A percentile compares a stretch with the other conserved stretches of the same genome.
Evolutionary conservation across 2,329 filamentous ascomycete species (phyloP).

Genomic region (Neonectria faginata): DNA sequence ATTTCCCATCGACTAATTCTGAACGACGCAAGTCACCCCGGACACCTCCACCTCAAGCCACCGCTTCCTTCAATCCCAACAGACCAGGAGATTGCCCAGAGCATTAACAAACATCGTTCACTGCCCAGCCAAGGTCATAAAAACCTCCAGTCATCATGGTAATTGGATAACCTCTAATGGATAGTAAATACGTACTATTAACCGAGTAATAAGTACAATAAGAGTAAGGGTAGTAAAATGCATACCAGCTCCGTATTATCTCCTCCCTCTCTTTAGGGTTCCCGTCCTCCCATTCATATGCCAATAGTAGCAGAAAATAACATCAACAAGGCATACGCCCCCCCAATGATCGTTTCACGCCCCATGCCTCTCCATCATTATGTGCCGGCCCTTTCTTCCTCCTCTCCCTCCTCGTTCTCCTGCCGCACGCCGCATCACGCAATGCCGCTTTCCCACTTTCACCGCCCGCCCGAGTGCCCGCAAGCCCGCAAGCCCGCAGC

Average conservation of each 20-base stretch:
- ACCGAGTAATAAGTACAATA: constrained; percentile 19
- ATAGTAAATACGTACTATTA: constrained; percentile 15
- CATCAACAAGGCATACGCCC: constrained; percentile 12
- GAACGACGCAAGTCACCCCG: too few species aligned
- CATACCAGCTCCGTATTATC: constrained; percentile 15
- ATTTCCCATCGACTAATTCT: not conserved
- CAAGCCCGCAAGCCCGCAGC: constrained; percentile 18
- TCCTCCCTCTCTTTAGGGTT: not conserved
- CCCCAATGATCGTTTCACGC: constrained; percentile 4
- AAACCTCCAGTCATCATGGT: not conserved
- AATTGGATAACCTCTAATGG: constrained; percentile 6
- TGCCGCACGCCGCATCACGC: constrained; percentile 41
- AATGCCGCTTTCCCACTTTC: constrained; percentile 35
- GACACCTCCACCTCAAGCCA: not conserved
- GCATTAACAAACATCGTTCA: not conserved
- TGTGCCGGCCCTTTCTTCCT: constrained; percentile 13
- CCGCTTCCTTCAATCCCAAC: not conserved
- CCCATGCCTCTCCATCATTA: constrained; percentile 11
- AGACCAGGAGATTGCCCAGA: not conserved
- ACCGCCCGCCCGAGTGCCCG: constrained; percentile 27
- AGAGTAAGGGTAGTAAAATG: constrained; percentile 5
- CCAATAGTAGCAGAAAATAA: constrained; percentile 6
- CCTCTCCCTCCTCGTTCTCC: constrained; percentile 19
- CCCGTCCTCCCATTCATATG: constrained; percentile 2
- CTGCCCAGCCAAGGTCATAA: not conserved